Conservation (phyloP, 179 eudicot species). For the Beta macrorhiza region DNA sequence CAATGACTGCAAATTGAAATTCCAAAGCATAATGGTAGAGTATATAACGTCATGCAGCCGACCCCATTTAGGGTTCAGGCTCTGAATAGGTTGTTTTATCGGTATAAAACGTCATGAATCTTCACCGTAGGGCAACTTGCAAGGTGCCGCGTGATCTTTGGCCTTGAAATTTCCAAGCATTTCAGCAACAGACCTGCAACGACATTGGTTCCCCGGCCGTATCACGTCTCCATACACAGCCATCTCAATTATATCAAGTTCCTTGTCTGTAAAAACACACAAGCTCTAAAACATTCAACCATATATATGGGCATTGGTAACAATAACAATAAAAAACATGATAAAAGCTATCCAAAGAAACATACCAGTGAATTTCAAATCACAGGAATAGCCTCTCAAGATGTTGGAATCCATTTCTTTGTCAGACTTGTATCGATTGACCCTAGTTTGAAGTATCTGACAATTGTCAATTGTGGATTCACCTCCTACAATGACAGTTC, state of each 20-base stretch:
- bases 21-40: no score
- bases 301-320: not conserved
- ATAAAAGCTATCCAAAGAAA: slow-evolving; percentile 8
- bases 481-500: slow-evolving; percentile 64
- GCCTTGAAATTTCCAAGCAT: slow-evolving; percentile 76
- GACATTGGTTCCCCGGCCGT: slow-evolving; percentile 88
- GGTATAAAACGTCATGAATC: slow-evolving; percentile 6
- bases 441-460: slow-evolving; percentile 96
- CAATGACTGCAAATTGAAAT: not conserved
- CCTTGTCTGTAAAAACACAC: slow-evolving; percentile 55
- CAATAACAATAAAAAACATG: not conserved
- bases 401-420: slow-evolving; percentile 56
- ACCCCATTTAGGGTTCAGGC: no score
- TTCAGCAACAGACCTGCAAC: slow-evolving; percentile 86
- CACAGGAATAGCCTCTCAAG: slow-evolving; percentile 82
- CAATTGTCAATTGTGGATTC: slow-evolving; percentile 87
- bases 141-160: slow-evolving; percentile 61
- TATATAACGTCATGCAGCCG: no score
- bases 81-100: not conserved
- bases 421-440: slow-evolving; percentile 75
- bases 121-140: slow-evolving; percentile 58
- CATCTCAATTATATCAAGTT: slow-evolving; percentile 91
- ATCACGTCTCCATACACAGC: slow-evolving; percentile 95
- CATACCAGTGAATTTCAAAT: slow-evolving; percentile 81
- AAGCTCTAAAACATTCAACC: not conserved